Conservation (phyloP, 768 basidiomycete genomes). For the Pleurotus pulmonarius region DNA sequence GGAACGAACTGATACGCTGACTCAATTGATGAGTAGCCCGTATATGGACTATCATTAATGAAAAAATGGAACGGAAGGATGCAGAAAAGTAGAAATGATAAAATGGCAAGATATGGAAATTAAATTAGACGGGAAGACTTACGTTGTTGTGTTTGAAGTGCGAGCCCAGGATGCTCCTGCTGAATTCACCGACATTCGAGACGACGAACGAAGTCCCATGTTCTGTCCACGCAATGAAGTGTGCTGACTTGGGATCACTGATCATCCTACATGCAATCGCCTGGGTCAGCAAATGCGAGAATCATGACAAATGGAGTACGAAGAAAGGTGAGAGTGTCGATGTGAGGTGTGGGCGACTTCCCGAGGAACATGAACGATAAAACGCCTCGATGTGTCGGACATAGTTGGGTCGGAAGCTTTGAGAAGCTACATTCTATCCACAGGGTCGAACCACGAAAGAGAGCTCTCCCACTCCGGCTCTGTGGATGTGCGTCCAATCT, state of each 20-base stretch:
- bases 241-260: slow-evolving; percentile 73
- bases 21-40: too few relatives aligned
- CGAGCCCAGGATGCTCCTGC: slow-evolving; percentile 75
- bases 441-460: too few relatives aligned
- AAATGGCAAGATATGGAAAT: slow-evolving; percentile 8
- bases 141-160: slow-evolving; percentile 93
- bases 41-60: neutral
- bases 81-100: neutral
- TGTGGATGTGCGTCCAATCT: too few relatives aligned
- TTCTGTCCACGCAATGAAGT: slow-evolving; percentile 82
- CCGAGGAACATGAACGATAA: too few relatives aligned
- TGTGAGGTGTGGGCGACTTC: too few relatives aligned
- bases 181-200: slow-evolving; percentile 83
- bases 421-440: too few relatives aligned
- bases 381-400: too few relatives aligned
- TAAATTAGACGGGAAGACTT: slow-evolving; percentile 21
- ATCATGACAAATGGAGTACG: neutral
- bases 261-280: slow-evolving; percentile 61
- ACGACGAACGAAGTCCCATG: slow-evolving; percentile 83
- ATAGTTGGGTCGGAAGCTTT: too few relatives aligned
- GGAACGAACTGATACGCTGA: too few relatives aligned
- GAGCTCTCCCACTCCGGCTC: too few relatives aligned
- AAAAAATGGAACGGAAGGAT: neutral
- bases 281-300: neutral
- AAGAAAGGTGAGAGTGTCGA: slow-evolving; percentile 9